Evolutionary conservation across 73 alveolate species (phyloP).

Genomic region (Uronychia setigera): DNA sequence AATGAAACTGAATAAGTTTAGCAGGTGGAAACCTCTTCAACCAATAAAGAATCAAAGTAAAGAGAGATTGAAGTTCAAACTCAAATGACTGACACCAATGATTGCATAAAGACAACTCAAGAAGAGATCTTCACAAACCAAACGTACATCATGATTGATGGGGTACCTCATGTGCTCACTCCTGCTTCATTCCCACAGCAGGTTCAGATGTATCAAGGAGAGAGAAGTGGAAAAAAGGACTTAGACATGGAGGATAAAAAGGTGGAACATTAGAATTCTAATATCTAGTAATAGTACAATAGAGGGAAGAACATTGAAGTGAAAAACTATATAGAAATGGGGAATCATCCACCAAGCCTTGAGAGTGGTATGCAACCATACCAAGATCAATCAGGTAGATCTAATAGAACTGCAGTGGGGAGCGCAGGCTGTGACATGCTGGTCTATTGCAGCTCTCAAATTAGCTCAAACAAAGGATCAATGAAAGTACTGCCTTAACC

Average conservation of each 20-base stretch:
- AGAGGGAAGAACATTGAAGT: too few relatives aligned
- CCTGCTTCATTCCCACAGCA: background rate
- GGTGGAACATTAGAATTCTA: background rate
- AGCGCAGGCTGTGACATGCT: slow-evolving; percentile 1
- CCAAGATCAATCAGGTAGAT: background rate
- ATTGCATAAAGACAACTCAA: background rate
- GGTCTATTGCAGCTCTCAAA: background rate
- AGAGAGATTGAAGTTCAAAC: background rate
- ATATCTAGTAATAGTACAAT: background rate
- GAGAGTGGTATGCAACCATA: background rate
- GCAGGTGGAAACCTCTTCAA: too few relatives aligned
- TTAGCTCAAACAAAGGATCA: background rate
- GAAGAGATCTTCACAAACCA: background rate
- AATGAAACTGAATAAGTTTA: too few relatives aligned
- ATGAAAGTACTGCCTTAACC: background rate
- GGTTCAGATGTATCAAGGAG: too few relatives aligned
- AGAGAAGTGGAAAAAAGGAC: background rate
- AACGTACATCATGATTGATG: background rate
- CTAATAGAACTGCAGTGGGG: background rate
- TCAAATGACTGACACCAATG: background rate
- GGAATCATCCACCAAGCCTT: background rate
- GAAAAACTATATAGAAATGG: background rate
- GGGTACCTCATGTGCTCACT: slow-evolving; percentile 1
- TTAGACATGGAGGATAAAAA: background rate
- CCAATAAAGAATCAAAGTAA: too few relatives aligned